Evolutionary conservation across 2,329 filamentous ascomycete species (phyloP).

Genomic region (Tolypocladium pustulatum): DNA sequence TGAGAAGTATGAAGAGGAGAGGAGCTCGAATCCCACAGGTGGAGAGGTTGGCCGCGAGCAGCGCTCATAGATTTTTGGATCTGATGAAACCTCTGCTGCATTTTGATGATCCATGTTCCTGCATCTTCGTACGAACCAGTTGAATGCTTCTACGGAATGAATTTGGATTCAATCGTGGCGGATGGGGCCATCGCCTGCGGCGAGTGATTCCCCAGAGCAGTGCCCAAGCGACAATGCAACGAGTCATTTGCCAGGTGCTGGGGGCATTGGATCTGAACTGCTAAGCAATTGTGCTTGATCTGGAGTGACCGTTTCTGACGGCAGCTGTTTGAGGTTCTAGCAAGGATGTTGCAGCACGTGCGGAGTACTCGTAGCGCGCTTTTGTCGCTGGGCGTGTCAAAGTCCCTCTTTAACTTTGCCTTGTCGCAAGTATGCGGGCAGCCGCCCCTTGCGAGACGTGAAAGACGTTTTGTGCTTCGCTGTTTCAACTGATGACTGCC

Average conservation of each 20-base stretch:
- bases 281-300: not conserved
- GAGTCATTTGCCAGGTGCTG: not conserved
- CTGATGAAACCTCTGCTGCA: not conserved
- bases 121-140: not conserved
- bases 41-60: not conserved
- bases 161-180: not conserved
- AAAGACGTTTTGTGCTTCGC: not conserved
- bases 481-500: not conserved
- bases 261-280: not conserved
- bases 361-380: no score
- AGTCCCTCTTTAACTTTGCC: not conserved
- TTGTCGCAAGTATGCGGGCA: not conserved
- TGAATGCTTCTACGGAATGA: not conserved
- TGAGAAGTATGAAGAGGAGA: not conserved
- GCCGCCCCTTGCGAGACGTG: not conserved
- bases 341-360: not conserved
- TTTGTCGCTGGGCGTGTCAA: not conserved
- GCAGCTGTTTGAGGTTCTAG: not conserved
- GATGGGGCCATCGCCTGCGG: not conserved
- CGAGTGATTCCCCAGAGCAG: not conserved
- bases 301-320: not conserved
- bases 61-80: not conserved
- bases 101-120: not conserved
- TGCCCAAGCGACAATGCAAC: not conserved
- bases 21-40: not conserved